phyloP scores from a whole-genome alignment of 805 yeast genomes.

The Kurtzmaniella fragi region DNA sequence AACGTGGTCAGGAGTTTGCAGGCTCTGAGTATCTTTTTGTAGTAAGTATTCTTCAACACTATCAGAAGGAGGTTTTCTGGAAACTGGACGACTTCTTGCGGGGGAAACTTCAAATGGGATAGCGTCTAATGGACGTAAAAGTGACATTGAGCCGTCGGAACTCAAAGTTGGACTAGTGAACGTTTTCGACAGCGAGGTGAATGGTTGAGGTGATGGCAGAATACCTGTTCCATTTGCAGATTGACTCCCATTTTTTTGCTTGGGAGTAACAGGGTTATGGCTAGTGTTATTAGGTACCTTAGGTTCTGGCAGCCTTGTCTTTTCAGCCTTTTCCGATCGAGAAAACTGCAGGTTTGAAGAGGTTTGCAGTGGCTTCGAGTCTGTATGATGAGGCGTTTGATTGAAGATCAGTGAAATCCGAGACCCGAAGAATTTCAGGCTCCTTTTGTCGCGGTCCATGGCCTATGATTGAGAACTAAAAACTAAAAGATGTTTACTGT shows the following conservation, averaged over 20 bases:
- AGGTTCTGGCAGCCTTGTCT: neutral
- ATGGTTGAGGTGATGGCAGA: constrained; percentile 1
- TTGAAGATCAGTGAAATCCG: constrained; percentile 4
- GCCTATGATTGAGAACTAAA: neutral
- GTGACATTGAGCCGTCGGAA: neutral
- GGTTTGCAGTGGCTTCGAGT: neutral
- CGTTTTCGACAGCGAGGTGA: neutral
- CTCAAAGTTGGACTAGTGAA: no score
- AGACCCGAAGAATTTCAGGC: constrained; percentile 3
- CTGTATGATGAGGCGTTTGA: neutral
- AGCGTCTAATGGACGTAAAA: neutral
- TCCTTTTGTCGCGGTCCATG: constrained; percentile 3
- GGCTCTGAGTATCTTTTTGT: neutral
- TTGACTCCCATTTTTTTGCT: neutral
- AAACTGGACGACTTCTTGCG: neutral
- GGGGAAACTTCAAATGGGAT: neutral
- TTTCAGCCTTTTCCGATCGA: neutral
- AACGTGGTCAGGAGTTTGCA: no score
- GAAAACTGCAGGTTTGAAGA: neutral
- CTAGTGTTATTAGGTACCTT: neutral
- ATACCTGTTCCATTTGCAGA: neutral
- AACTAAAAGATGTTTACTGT: no score
- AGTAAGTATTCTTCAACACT: neutral
- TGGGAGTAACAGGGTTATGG: neutral
- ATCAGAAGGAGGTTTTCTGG: neutral